These are phyloP conservation scores for Nicotiana benthamiana DNA, from an alignment of 257 asterid species.

Conservation along the genomic window DNA sequence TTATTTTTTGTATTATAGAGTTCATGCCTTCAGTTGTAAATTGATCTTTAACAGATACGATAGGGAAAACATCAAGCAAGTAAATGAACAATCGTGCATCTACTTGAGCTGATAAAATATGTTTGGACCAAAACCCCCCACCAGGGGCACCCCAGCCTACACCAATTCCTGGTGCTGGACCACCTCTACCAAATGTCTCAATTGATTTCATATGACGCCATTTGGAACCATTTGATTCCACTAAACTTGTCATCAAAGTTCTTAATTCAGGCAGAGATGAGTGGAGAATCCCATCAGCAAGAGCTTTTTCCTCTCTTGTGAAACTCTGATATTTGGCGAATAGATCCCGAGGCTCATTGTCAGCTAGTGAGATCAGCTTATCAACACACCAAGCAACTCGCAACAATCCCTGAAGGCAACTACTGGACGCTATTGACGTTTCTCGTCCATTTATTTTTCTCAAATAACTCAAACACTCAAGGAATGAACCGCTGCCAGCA, in stretches of 20 bases:
- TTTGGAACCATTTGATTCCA: constrained; percentile 28
- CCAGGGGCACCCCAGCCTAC: constrained; percentile 96
- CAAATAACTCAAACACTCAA: constrained; percentile 45
- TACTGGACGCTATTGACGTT: constrained; percentile 56
- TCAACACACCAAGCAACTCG: constrained; percentile 49
- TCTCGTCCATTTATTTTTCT: constrained; percentile 37
- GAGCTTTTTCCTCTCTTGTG: constrained; percentile 50
- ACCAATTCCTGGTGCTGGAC: constrained; percentile 97
- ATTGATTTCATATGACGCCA: constrained; percentile 35
- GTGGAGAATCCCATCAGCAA: constrained; percentile 57
- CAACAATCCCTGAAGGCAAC: constrained; percentile 83
- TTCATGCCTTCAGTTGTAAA: constrained; percentile 24
- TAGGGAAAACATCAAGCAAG: constrained; percentile 46
- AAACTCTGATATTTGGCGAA: constrained; percentile 18
- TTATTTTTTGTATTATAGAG: constrained; percentile 36
- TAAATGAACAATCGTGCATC: constrained; percentile 50
- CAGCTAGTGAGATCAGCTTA: constrained; percentile 53
- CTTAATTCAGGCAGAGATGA: constrained; percentile 41
- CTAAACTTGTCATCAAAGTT: constrained; percentile 29
- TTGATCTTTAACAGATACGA: constrained; percentile 14
- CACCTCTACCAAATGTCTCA: constrained; percentile 82
- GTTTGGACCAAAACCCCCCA: constrained; percentile 87
- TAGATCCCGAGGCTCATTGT: constrained; percentile 33
- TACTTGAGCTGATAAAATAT: constrained; percentile 52
- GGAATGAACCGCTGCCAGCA: constrained; percentile 36